Evolutionary conservation across 2,329 filamentous ascomycete genomes (phyloP), one percentile per base, ranked within the genome.

Genomic region (Fusarium sp.): DNA sequence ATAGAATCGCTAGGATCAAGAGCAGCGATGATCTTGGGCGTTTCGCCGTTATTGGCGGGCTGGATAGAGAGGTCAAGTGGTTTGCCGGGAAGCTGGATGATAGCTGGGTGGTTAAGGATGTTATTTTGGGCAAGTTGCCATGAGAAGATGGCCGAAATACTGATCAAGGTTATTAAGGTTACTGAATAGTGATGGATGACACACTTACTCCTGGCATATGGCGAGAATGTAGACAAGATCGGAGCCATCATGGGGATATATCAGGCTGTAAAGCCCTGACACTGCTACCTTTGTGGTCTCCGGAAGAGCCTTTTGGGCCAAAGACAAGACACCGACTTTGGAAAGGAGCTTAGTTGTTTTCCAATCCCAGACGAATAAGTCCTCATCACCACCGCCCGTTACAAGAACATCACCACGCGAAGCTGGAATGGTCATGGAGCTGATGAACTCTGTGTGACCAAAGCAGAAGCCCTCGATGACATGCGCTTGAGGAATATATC

Each of bases 391-490:
- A 52, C 95, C 95, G 13, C 93, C 96, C 9, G 94, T 97, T 35
- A 98, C 82, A 33, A 99, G 86, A 2, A 92, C 73, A n/a, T 90
- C 85, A 6, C 85, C 85, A 27, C 84, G 81, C 56, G 81, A 82
- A 1, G 78, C 78, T 1, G 91, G 90, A 20, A 95, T 82, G 75
- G 91, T 92, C 45, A 99, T 83, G 63, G 89, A 90, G 82, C 87
- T 94, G 71, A 99, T 86, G 79, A 98, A 98, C 40, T 95, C 89
- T 56, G 86, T 90, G 81, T 99, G 96, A 7, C 94, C 95, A 5
- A 98, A 87, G 78, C 95, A 98, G 81, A 93, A 98, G 1, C 87
- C 87, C 80, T 98, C 94, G 70, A 98, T 97, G 66, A 98, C 86
- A 80, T 98, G 92, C 1, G 93, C 86, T 80, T 98, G 95, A 2